phyloP scores from a whole-genome alignment of 345 rosid genomes.

The Xanthoceras sorbifolium region DNA sequence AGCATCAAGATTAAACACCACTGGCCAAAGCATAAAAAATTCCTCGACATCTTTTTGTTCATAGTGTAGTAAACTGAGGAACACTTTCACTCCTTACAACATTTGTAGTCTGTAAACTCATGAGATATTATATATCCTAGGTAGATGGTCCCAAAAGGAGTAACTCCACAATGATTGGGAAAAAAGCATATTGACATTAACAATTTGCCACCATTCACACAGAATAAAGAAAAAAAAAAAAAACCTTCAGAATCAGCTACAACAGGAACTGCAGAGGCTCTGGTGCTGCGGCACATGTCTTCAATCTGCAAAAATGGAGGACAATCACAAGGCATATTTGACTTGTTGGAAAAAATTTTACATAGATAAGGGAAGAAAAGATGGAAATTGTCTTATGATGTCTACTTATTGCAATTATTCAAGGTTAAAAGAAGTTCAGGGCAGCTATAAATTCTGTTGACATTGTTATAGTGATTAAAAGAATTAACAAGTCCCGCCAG shows the following conservation, averaged over 20 bases:
- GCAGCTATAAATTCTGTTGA: not conserved
- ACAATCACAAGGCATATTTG: not conserved
- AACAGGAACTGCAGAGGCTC: slow-evolving; percentile 85
- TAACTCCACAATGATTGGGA: not conserved
- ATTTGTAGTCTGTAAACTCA: not conserved
- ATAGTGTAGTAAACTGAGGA: too few relatives aligned
- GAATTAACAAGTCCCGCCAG: not conserved
- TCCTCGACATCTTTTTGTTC: not conserved
- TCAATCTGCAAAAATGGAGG: slow-evolving; percentile 62
- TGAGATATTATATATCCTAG: not conserved
- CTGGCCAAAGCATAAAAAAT: not conserved
- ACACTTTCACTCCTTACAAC: too few relatives aligned
- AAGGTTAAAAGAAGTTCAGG: not conserved
- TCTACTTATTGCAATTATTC: not conserved
- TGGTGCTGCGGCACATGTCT: slow-evolving; percentile 74
- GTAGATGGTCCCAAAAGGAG: not conserved
- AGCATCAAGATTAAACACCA: not conserved
- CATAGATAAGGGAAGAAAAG: not conserved
- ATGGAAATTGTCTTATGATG: not conserved
- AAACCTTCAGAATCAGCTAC: slow-evolving; percentile 91
- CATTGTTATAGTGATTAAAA: not conserved
- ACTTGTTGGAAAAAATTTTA: not conserved
- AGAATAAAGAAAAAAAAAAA: slow-evolving; percentile 13
- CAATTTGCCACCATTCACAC: slow-evolving; percentile 10
- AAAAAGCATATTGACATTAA: not conserved